phyloP scores from a whole-genome alignment of 108 stramenopile genomes.

The Fragilaria radians region DNA sequence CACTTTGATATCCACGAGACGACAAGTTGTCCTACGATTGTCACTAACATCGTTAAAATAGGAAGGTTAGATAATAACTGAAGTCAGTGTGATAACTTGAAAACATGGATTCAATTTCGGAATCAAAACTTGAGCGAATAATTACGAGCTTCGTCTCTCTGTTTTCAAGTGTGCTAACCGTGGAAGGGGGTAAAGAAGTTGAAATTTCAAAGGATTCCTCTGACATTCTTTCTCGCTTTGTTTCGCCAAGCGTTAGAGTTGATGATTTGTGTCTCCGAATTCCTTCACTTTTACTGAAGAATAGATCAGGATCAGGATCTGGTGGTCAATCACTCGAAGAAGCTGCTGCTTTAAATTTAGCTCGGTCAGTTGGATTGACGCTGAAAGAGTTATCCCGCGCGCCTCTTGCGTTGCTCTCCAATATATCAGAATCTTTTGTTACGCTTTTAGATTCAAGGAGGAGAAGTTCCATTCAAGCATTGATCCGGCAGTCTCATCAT shows the following conservation, averaged over 20 bases:
- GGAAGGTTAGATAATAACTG: too few relatives aligned
- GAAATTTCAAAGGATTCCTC: not conserved
- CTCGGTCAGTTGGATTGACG: not conserved
- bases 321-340: conserved; percentile 4
- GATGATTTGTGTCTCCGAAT: not conserved
- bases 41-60: too few relatives aligned
- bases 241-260: not conserved
- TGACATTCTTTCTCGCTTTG: conserved; percentile 3
- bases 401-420: conserved; percentile 2
- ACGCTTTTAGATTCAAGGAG: conserved; percentile 8
- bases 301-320: not conserved
- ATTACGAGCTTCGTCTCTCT: conserved; percentile 6
- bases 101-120: too few relatives aligned
- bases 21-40: too few relatives aligned
- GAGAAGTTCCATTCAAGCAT: conserved; percentile 5
- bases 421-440: conserved; percentile 10
- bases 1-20: too few relatives aligned
- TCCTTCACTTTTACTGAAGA: conserved; percentile 7
- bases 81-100: too few relatives aligned
- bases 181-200: not conserved
- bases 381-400: conserved; percentile 2
- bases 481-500: not conserved
- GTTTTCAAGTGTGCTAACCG: not conserved
- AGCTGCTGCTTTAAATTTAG: conserved; percentile 1
- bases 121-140: too few relatives aligned